Conservation (phyloP, 352 stramenopile genomes). For the Aphanomyces astaci region DNA sequence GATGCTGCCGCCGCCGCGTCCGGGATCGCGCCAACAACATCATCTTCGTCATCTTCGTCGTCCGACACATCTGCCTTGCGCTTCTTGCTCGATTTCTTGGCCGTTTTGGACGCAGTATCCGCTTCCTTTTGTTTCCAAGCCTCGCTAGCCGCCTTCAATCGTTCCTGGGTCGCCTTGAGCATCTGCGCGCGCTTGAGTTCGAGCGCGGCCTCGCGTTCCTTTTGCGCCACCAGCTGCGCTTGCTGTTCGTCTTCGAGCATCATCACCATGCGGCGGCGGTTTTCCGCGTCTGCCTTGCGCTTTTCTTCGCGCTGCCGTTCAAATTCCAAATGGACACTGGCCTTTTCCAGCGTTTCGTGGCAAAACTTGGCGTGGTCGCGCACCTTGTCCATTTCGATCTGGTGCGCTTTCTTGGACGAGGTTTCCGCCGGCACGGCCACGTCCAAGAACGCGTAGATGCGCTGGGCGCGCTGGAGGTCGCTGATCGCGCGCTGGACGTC, state of each 20-base stretch:
- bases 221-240: conserved; percentile 44
- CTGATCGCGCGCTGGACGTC: conserved; percentile 84
- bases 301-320: conserved; percentile 83
- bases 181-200: conserved; percentile 61
- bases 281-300: conserved; percentile 69
- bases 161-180: conserved; percentile 73
- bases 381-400: conserved; percentile 83
- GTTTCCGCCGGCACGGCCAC: conserved; percentile 43
- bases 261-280: conserved; percentile 62
- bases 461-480: conserved; percentile 73
- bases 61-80: conserved; percentile 59
- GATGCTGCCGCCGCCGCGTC: conserved; percentile 44
- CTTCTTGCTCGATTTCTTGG: conserved; percentile 73
- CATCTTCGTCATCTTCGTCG: conserved; percentile 46
- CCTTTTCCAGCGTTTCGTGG: conserved; percentile 76
- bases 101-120: conserved; percentile 63
- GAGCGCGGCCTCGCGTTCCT: conserved; percentile 40
- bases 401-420: conserved; percentile 61
- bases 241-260: conserved; percentile 73
- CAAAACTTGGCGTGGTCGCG: conserved; percentile 84
- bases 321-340: conserved; percentile 84
- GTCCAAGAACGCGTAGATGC: conserved; percentile 78
- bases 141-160: conserved; percentile 69
- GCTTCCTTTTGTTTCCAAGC: conserved; percentile 75
- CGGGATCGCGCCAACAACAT: conserved; percentile 42